phyloP scores from a whole-genome alignment of 2,329 filamentous ascomycete species.

The Ilyonectria sp. region DNA sequence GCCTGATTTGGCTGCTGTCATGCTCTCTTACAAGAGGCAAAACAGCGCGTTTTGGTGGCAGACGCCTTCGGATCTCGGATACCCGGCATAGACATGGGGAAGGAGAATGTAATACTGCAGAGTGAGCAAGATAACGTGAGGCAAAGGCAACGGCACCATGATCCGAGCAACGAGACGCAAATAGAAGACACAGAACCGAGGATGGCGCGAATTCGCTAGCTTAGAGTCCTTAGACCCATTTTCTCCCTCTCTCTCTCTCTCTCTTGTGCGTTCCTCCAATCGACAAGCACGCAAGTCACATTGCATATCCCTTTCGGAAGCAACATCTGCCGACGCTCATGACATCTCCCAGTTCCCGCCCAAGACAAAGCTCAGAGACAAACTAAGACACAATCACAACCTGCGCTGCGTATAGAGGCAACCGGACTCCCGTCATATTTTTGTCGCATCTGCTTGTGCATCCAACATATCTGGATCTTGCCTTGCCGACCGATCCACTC shows the following conservation, averaged over 20 bases:
- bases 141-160: background rate
- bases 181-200: background rate
- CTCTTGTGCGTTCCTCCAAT: constrained; percentile 6
- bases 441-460: background rate
- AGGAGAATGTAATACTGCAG: too few relatives aligned
- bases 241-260: background rate
- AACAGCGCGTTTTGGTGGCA: background rate
- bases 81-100: constrained; percentile 15
- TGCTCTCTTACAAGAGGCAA: background rate
- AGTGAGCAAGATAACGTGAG: background rate
- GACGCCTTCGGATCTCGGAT: constrained; percentile 10
- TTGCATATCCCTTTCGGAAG: background rate
- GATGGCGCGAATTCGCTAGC: constrained; percentile 2
- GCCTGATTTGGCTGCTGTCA: constrained; percentile 8
- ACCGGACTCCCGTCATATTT: background rate
- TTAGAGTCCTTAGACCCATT: background rate
- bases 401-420: background rate
- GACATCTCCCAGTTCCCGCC: background rate
- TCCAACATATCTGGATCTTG: too few relatives aligned
- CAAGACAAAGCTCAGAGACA: background rate
- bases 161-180: background rate
- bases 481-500: background rate
- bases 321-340: background rate
- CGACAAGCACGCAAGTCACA: constrained; percentile 3
- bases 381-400: background rate